Evolutionary conservation across 179 eudicot species (phyloP).

Genomic region (Beta corolliflora): DNA sequence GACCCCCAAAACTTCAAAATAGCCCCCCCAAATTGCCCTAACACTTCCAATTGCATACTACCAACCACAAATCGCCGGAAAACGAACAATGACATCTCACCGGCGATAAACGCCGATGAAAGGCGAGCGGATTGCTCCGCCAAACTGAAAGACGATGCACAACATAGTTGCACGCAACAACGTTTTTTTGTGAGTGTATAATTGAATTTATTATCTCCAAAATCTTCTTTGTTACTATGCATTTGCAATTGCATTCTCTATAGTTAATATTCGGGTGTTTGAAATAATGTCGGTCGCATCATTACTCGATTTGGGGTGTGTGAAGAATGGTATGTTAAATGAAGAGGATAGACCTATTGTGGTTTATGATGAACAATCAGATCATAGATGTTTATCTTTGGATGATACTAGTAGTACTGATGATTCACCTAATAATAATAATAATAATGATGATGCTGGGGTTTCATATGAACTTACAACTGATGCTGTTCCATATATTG

Average conservation of each 20-base stretch:
- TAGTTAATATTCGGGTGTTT: neutral
- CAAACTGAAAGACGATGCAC: neutral
- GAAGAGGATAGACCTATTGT: slow-evolving; percentile 57
- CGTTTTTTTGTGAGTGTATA: neutral
- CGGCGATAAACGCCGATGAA: neutral
- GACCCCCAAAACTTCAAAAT: too few relatives aligned
- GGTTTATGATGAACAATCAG: slow-evolving; percentile 71
- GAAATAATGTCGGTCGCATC: slow-evolving; percentile 25
- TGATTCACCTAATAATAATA: slow-evolving; percentile 68
- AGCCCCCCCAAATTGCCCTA: too few relatives aligned
- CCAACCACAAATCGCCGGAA: too few relatives aligned
- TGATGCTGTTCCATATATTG: slow-evolving; percentile 73
- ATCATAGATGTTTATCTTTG: slow-evolving; percentile 74
- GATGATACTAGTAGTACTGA: slow-evolving; percentile 88
- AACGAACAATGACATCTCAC: too few relatives aligned
- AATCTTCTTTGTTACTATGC: neutral
- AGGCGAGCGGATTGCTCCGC: neutral
- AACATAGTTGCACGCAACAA: too few relatives aligned
- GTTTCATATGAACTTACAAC: slow-evolving; percentile 56
- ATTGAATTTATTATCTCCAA: neutral
- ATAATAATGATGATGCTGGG: slow-evolving; percentile 18
- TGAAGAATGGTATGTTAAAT: slow-evolving; percentile 24
- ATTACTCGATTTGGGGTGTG: slow-evolving; percentile 27
- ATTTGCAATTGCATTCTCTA: neutral
- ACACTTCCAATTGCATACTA: too few relatives aligned